Conservation (phyloP, 768 basidiomycete species). For the Russula foetens region DNA sequence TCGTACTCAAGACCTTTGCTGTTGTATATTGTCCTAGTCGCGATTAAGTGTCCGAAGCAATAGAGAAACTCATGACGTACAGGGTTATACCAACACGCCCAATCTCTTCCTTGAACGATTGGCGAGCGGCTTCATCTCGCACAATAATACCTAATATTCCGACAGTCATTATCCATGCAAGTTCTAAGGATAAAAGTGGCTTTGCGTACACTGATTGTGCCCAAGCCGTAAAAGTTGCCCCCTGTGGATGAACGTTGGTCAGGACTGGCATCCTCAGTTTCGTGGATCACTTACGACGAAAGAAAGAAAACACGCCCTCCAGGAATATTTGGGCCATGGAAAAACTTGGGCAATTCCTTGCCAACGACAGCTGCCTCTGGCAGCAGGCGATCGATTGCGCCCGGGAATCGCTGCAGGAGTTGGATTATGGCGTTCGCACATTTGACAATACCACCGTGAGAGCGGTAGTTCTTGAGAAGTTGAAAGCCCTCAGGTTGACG, state of each 20-base stretch:
- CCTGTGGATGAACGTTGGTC: slow-evolving; percentile 22
- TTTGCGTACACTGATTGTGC: slow-evolving; percentile 49
- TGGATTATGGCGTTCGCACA: slow-evolving; percentile 59
- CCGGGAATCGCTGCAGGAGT: slow-evolving; percentile 47
- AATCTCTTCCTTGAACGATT: slow-evolving; percentile 41
- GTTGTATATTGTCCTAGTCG: slow-evolving; percentile 44
- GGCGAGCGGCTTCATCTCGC: slow-evolving; percentile 45
- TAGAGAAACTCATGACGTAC: slow-evolving; percentile 29
- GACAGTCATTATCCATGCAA: neutral
- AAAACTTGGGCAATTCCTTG: slow-evolving; percentile 52
- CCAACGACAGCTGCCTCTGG: slow-evolving; percentile 48
- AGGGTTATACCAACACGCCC: slow-evolving; percentile 52
- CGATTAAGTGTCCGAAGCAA: neutral
- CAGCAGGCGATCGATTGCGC: slow-evolving; percentile 51
- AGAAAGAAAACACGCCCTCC: slow-evolving; percentile 1
- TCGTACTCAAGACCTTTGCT: slow-evolving; percentile 64
- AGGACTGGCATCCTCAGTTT: neutral
- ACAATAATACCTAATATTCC: slow-evolving; percentile 52
- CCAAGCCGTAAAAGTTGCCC: slow-evolving; percentile 49
- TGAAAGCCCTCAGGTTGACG: slow-evolving; percentile 40
- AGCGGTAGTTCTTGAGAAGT: slow-evolving; percentile 58
- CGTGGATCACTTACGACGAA: neutral
- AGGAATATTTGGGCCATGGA: slow-evolving; percentile 35
- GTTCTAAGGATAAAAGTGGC: neutral
- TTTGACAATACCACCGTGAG: slow-evolving; percentile 66